A percentile compares a stretch with the other conserved stretches of the same genome.
Conservation (phyloP, 2,329 filamentous ascomycete species). For the Simplicillium aogashimaense region DNA sequence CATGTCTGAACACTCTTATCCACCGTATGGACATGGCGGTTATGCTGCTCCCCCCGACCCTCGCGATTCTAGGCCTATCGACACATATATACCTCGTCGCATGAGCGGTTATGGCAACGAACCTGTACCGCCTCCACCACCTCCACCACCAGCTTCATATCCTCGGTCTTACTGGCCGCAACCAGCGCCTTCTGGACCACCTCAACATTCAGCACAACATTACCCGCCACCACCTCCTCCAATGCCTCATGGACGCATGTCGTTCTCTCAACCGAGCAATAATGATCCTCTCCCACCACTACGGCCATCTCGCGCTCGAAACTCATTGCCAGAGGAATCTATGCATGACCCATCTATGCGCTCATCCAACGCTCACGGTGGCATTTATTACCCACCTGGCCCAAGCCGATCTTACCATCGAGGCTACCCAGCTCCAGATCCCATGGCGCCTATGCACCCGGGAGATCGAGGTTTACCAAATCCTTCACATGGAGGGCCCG, state of each 20-base stretch:
- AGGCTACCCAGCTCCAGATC: constrained; percentile 19
- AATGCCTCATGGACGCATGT: constrained; percentile 17
- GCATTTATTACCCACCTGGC: constrained; percentile 20
- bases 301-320: constrained; percentile 24
- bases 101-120: constrained; percentile 21
- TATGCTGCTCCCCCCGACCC: constrained; percentile 14
- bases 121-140: constrained; percentile 2
- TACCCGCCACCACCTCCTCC: constrained; percentile 12
- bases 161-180: constrained; percentile 23
- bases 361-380: constrained; percentile 13
- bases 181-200: constrained; percentile 14
- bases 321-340: constrained; percentile 21
- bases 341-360: constrained; percentile 20
- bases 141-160: constrained; percentile 14
- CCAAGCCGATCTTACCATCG: constrained; percentile 19
- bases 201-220: constrained; percentile 13
- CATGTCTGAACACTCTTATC: constrained; percentile 11
- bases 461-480: constrained; percentile 24
- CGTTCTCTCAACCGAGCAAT: constrained; percentile 23
- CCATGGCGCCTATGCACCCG: constrained; percentile 18
- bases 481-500: constrained; percentile 1
- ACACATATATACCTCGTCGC: constrained; percentile 18
- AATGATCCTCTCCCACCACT: constrained; percentile 27
- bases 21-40: constrained; percentile 17
- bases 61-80: constrained; percentile 17